Evolutionary conservation across 192 early-diverging fungal genomes (phyloP), one percentile per base, ranked within the genome.

Genomic region (Mortierella claussenii): DNA sequence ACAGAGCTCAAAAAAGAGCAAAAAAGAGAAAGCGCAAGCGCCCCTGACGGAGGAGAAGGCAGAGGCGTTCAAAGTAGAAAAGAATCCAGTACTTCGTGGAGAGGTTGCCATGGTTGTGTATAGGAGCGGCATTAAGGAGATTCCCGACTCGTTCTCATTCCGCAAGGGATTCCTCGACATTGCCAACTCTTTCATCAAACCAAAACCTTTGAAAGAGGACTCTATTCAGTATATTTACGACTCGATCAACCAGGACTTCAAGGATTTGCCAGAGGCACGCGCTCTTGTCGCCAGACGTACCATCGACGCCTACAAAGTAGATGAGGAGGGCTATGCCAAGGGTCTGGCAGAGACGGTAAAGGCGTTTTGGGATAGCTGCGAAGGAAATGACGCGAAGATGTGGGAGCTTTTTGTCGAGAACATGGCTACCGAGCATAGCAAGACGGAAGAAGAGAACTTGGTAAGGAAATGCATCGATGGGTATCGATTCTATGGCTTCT

Each of bases 51-150:
- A 82, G 66, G 56, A 84, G 83, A 57, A 69, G 61, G 52, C 80
- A 40, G 82, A 87, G 21, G 80, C 80, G 27, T 57, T 90, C 28
- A 69, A 84, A 28, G 79, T 85, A n/a, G 83, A 85, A 31, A 80
- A 76, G 47, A 91, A 94, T 65, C 83, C 85, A 33, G 84, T 92
- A 13, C 74, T 93, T 36, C 84, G 91, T 27, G 89, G 95, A 40
- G 86, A 87, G 12, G 85, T 98, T 21, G 90, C 93, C 0, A 83
- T 82, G 47, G 84, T 91, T 24, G 88, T 97, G 11, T 95, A 86
- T 62, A 79, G 82, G 31, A 95, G 95, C 74, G 97, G 94, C 28
- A 89, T 97, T 52, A 69, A 84, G 50, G 87, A 55, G 24, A 89
- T 94, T 46, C 90, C 94, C 3, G 57, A 80, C 30, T 87, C 92